Conservation (phyloP, 2,329 filamentous ascomycete genomes). For the Paracoccidioides lutzii region DNA sequence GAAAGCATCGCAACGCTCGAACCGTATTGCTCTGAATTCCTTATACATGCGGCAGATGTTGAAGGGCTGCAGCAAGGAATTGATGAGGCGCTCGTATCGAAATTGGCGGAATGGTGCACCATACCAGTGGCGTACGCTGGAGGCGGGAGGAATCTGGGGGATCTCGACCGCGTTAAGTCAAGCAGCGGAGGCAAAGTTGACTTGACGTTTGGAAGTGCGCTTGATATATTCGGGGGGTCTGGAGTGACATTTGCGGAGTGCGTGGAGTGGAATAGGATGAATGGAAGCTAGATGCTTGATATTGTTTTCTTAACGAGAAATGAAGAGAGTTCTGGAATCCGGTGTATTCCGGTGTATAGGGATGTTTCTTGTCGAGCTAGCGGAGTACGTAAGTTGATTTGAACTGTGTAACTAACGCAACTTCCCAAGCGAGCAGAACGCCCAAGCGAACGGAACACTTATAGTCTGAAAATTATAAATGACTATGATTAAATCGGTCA, state of each 20-base stretch:
- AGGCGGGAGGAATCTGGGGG: constrained; percentile 69
- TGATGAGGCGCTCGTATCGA: constrained; percentile 68
- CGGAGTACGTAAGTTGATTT: neutral
- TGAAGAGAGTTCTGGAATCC: neutral
- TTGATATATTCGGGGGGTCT: constrained; percentile 87
- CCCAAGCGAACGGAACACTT: no score
- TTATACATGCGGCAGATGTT: constrained; percentile 94
- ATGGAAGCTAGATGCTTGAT: constrained; percentile 15
- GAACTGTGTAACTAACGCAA: no score
- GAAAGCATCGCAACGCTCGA: constrained; percentile 70
- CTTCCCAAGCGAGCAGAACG: no score
- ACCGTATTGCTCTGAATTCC: constrained; percentile 88
- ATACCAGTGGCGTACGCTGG: constrained; percentile 96
- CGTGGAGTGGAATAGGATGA: constrained; percentile 62
- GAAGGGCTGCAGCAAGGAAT: constrained; percentile 88
- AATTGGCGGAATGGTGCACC: constrained; percentile 69
- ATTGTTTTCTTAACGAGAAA: neutral
- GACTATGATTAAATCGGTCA: no score
- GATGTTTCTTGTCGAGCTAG: neutral
- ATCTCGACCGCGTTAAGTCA: constrained; percentile 67
- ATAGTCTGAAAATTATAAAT: no score
- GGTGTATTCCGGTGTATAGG: neutral
- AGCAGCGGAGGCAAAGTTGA: constrained; percentile 75
- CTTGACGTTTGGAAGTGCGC: constrained; percentile 86
- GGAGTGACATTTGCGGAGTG: constrained; percentile 83